A percentile compares a stretch with the other conserved stretches of the same genome.
These are phyloP conservation scores for Coemansia sp. DNA, from an alignment of 192 early-diverging fungal species.

Conservation along the genomic window DNA sequence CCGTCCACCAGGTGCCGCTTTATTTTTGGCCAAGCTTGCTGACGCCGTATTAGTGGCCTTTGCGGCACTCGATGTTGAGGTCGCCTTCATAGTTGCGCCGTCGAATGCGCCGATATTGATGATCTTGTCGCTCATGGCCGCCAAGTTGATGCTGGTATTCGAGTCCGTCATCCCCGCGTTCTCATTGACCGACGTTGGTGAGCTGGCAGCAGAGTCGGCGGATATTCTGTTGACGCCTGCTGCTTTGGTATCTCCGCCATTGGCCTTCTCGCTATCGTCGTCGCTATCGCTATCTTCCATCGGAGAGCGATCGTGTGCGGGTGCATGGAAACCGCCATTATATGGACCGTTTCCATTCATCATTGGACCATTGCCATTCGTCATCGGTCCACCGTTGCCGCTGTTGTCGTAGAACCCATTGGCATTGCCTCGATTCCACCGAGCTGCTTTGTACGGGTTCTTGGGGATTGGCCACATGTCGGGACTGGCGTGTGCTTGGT, in stretches of 20 bases:
- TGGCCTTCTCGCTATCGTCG: slow-evolving; percentile 11
- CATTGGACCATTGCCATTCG: slow-evolving; percentile 15
- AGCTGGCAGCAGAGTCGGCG: slow-evolving; percentile 3
- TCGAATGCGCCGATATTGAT: slow-evolving; percentile 41
- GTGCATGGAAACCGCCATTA: slow-evolving; percentile 1
- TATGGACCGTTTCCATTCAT: slow-evolving; percentile 17
- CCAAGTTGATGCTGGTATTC: slow-evolving; percentile 45
- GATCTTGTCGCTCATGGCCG: slow-evolving; percentile 29
- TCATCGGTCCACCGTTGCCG: slow-evolving; percentile 8
- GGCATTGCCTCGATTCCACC: slow-evolving; percentile 18
- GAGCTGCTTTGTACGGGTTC: slow-evolving; percentile 41
- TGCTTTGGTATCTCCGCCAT: slow-evolving; percentile 9
- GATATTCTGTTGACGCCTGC: slow-evolving; percentile 39
- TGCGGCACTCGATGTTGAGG: slow-evolving; percentile 11
- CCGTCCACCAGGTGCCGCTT: slow-evolving; percentile 8
- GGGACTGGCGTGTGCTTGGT: slow-evolving; percentile 34
- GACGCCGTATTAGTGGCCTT: not conserved
- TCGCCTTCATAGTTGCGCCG: slow-evolving; percentile 22
- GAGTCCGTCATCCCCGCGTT: slow-evolving; percentile 7
- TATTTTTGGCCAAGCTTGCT: not conserved
- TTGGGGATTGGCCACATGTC: slow-evolving; percentile 48
- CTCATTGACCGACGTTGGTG: not conserved
- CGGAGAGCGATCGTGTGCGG: slow-evolving; percentile 39
- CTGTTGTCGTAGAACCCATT: slow-evolving; percentile 17
- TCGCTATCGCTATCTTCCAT: slow-evolving; percentile 16